Conservation (phyloP, 2,329 filamentous ascomycete species). For the Cercospora sojina region DNA sequence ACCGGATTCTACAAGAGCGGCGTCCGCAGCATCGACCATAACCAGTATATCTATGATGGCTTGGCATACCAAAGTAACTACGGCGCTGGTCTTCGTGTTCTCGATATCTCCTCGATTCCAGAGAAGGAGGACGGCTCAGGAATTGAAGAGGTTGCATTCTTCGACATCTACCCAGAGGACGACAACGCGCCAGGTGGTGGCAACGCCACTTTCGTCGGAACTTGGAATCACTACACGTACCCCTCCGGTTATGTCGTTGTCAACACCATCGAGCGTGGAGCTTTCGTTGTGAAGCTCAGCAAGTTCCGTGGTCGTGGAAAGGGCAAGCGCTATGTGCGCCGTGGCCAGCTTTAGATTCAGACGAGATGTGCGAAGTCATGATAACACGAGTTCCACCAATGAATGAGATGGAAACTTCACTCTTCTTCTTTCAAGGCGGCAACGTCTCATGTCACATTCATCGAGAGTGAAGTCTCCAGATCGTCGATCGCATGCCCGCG, state of each 20-base stretch:
- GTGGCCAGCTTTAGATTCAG: conserved; percentile 6
- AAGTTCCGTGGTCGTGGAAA: conserved; percentile 18
- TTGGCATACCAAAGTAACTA: conserved; percentile 43
- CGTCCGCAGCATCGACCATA: conserved; percentile 43
- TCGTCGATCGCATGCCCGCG: background rate
- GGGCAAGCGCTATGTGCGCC: conserved; percentile 15
- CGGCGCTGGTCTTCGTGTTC: conserved; percentile 38
- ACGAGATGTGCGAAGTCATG: background rate
- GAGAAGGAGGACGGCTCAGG: conserved; percentile 48
- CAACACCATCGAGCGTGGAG: conserved; percentile 55
- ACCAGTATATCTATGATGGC: conserved; percentile 44
- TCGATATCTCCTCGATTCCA: conserved; percentile 41
- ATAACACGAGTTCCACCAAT: background rate
- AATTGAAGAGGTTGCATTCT: conserved; percentile 52
- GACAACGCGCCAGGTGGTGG: conserved; percentile 36
- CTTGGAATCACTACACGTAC: conserved; percentile 49
- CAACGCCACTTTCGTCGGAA: conserved; percentile 21
- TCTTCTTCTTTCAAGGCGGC: background rate
- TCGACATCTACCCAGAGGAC: conserved; percentile 55
- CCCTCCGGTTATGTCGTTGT: conserved; percentile 52
- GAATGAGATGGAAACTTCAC: background rate
- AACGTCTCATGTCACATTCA: background rate
- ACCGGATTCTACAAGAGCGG: conserved; percentile 43
- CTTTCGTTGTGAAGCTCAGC: conserved; percentile 48
- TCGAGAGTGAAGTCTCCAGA: background rate